These are phyloP conservation scores for Vanrija humicola DNA, from an alignment of 1,284 basidiomycete genomes.

Conservation along the genomic window DNA sequence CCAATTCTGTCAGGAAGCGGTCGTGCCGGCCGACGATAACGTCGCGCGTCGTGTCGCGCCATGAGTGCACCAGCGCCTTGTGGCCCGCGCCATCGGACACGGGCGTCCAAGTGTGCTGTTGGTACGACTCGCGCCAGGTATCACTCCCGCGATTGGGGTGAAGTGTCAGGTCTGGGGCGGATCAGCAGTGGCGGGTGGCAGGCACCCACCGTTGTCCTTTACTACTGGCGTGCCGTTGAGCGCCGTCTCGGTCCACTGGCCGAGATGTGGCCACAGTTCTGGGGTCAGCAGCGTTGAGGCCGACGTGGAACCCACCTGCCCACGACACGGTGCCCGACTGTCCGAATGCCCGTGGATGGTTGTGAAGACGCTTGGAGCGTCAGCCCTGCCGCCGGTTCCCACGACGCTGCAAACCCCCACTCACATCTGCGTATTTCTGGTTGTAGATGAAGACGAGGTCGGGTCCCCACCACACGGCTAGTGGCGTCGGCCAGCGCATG, in stretches of 20 bases:
- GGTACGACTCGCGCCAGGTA: slow-evolving; percentile 24
- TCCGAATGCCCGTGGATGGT: slow-evolving; percentile 44
- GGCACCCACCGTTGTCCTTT: slow-evolving; percentile 39
- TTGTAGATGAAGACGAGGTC: slow-evolving; percentile 46
- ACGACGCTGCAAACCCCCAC: not conserved
- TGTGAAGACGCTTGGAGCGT: slow-evolving; percentile 11
- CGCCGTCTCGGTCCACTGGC: slow-evolving; percentile 39
- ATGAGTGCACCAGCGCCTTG: slow-evolving; percentile 7
- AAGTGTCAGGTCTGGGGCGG: slow-evolving; percentile 27
- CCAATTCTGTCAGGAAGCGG: slow-evolving; percentile 34
- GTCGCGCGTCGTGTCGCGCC: slow-evolving; percentile 18
- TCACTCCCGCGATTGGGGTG: not conserved
- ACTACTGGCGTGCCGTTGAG: slow-evolving; percentile 36
- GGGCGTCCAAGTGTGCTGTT: slow-evolving; percentile 43
- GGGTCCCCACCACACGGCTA: slow-evolving; percentile 44
- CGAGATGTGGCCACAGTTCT: slow-evolving; percentile 42
- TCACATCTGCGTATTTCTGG: slow-evolving; percentile 33
- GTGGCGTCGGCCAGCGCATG: slow-evolving; percentile 38
- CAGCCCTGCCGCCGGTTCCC: not conserved
- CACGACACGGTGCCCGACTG: slow-evolving; percentile 38
- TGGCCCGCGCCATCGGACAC: slow-evolving; percentile 40
- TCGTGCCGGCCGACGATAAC: slow-evolving; percentile 31
- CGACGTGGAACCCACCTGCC: slow-evolving; percentile 26
- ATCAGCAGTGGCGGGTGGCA: not conserved
- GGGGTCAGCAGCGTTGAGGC: not conserved